Conservation (phyloP, 257 asterid species). For the Datura wrightii region DNA sequence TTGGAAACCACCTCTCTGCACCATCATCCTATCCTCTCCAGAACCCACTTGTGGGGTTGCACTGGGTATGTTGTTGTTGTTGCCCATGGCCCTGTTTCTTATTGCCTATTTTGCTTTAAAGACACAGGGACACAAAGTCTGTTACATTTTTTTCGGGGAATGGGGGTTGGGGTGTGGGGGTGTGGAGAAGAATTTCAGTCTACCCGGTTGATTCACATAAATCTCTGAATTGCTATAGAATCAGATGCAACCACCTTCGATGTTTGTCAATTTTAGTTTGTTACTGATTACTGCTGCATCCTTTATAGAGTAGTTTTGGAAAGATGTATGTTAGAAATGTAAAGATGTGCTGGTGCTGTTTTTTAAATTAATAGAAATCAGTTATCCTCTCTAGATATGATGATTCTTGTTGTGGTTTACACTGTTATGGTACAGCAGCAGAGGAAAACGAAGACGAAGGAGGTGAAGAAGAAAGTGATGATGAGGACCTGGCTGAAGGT, state of each 20-base stretch:
- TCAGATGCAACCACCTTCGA: neutral
- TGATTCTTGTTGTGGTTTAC: conserved; percentile 12
- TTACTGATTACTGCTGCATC: neutral
- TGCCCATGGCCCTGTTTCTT: neutral
- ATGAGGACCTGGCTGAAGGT: conserved; percentile 75
- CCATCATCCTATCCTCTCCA: no score
- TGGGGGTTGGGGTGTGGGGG: neutral
- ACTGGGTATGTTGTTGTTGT: no score
- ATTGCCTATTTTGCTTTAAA: neutral
- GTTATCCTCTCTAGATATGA: conserved; percentile 18
- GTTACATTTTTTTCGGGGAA: neutral
- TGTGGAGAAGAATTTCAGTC: neutral
- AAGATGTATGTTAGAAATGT: neutral
- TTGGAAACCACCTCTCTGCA: no score
- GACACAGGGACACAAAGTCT: neutral
- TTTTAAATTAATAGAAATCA: neutral
- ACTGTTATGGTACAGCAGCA: conserved; percentile 34
- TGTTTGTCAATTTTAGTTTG: neutral
- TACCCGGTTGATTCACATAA: neutral
- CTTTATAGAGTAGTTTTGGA: neutral
- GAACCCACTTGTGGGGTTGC: no score
- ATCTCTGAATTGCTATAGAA: neutral
- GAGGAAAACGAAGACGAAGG: conserved; percentile 39
- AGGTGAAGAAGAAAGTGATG: conserved; percentile 63
- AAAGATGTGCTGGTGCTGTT: conserved; percentile 16